Evolutionary conservation across 306 rosid species (phyloP).

Genomic region (Cucumis hystrix): DNA sequence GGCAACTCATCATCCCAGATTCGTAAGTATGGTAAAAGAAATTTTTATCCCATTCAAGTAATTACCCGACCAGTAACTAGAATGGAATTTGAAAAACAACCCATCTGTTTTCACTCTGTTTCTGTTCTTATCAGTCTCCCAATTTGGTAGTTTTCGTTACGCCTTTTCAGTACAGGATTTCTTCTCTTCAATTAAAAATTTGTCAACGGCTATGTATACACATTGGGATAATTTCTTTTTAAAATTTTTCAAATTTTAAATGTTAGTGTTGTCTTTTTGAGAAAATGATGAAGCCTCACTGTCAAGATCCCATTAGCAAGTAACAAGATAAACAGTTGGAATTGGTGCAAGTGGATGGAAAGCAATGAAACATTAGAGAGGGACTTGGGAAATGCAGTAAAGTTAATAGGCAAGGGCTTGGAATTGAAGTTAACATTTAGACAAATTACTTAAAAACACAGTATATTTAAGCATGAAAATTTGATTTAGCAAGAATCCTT

Average conservation of each 20-base stretch:
- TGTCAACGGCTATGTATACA: neutral
- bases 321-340: neutral
- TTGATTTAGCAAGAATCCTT: no score
- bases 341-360: neutral
- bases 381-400: neutral
- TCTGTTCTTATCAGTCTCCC: neutral
- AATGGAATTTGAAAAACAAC: neutral
- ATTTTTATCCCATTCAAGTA: neutral
- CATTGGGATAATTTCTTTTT: neutral
- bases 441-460: no score
- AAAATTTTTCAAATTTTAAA: neutral
- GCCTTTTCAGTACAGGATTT: neutral
- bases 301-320: neutral
- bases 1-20: slow-evolving; percentile 26
- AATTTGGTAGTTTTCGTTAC: neutral
- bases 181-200: neutral
- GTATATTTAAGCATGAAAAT: no score
- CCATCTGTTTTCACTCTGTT: neutral
- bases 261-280: neutral
- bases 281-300: neutral
- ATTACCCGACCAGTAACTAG: no score
- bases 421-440: no score
- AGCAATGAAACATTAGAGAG: neutral
- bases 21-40: slow-evolving; percentile 7
- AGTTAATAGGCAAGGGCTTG: neutral